Percentiles rank a stretch among this genome's conserved stretches.
Conservation (phyloP, 73 alveolate genomes). For the Tetrahymena thermophila region DNA sequence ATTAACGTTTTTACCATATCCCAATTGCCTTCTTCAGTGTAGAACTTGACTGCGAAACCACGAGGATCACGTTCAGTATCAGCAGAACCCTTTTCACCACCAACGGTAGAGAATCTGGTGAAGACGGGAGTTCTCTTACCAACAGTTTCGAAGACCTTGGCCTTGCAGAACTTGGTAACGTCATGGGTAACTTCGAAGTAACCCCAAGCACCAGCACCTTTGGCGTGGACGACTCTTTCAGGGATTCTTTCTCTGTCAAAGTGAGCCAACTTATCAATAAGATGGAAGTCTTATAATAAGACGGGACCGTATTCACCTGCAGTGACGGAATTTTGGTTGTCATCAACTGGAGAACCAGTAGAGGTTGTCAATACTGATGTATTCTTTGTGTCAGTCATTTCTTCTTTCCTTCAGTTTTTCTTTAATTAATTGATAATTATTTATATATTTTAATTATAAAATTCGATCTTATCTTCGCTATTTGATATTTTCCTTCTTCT, state of each 20-base stretch:
- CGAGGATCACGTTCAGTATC: slow-evolving; percentile 88
- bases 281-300: slow-evolving; percentile 64
- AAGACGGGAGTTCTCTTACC: slow-evolving; percentile 86
- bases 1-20: slow-evolving; percentile 58
- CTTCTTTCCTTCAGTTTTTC: slow-evolving; percentile 2
- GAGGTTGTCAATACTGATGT: slow-evolving; percentile 63
- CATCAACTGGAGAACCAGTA: slow-evolving; percentile 76
- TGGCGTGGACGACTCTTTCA: slow-evolving; percentile 92
- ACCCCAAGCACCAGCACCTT: slow-evolving; percentile 93
- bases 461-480: neutral
- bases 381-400: slow-evolving; percentile 30
- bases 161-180: slow-evolving; percentile 78
- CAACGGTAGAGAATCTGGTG: slow-evolving; percentile 81
- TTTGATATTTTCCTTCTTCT: neutral
- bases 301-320: slow-evolving; percentile 89
- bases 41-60: slow-evolving; percentile 88
- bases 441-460: neutral
- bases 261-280: slow-evolving; percentile 79
- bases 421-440: neutral
- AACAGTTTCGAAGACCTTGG: slow-evolving; percentile 66
- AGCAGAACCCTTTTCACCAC: slow-evolving; percentile 83
- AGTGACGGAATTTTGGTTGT: slow-evolving; percentile 75
- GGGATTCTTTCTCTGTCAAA: slow-evolving; percentile 93
- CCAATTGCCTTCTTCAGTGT: slow-evolving; percentile 90
- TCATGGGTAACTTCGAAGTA: slow-evolving; percentile 83